phyloP scores from a whole-genome alignment of 176 grass and related monocot species.

The Coix lacrymajobi region DNA sequence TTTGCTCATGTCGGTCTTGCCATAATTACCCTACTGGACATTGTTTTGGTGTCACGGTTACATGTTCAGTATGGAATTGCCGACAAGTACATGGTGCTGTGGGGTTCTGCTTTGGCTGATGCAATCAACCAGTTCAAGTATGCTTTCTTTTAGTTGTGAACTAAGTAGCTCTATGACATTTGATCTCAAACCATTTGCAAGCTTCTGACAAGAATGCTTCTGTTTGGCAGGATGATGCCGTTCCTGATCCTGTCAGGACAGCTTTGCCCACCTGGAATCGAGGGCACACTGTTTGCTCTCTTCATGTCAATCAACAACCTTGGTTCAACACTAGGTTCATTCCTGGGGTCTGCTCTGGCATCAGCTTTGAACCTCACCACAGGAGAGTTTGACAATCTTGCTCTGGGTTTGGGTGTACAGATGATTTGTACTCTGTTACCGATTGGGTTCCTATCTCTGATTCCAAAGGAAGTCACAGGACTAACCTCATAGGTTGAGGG shows the following conservation, averaged over 20 bases:
- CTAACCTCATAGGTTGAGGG: constrained; percentile 37
- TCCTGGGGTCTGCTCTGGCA: constrained; percentile 59
- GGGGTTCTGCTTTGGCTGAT: constrained; percentile 67
- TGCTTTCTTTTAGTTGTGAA: constrained; percentile 21
- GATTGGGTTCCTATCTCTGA: constrained; percentile 57
- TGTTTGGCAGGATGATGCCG: constrained; percentile 64
- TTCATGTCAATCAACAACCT: constrained; percentile 89
- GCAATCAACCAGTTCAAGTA: constrained; percentile 88
- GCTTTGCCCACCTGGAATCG: constrained; percentile 78
- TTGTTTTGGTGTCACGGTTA: constrained; percentile 50
- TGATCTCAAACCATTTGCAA: constrained; percentile 8
- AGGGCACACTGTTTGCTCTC: constrained; percentile 71
- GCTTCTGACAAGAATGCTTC: constrained; percentile 30
- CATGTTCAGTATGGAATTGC: constrained; percentile 59
- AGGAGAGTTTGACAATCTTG: constrained; percentile 57
- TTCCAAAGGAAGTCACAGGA: constrained; percentile 64
- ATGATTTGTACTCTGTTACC: constrained; percentile 49
- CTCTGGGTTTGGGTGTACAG: constrained; percentile 39
- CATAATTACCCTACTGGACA: constrained; percentile 49
- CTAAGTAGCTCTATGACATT: background rate
- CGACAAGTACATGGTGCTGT: constrained; percentile 71
- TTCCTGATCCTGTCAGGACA: constrained; percentile 72
- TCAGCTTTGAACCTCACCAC: constrained; percentile 54
- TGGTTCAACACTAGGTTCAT: constrained; percentile 59
- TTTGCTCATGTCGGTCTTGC: constrained; percentile 71